These are phyloP conservation scores for Talinum fruticosum DNA, from an alignment of 148 eudicot species.

Conservation along the genomic window DNA sequence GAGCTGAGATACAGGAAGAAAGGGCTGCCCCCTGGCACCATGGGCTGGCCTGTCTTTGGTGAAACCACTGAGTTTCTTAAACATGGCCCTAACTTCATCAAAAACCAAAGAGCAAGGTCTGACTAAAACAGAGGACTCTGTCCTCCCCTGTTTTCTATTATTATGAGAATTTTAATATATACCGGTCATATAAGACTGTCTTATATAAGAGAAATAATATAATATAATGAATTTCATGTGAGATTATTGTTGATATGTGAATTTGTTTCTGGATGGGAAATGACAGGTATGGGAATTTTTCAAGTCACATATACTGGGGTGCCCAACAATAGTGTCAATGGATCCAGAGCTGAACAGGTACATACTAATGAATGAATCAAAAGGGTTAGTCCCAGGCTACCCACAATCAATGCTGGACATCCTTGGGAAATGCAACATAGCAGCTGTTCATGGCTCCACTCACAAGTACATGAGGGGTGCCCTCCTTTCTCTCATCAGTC, in stretches of 20 bases:
- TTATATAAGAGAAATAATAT: not conserved
- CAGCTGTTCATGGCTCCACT: conserved; percentile 92
- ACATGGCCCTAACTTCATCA: conserved; percentile 89
- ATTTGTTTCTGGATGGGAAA: not conserved
- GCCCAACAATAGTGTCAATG: conserved; percentile 92
- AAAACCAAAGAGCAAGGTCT: conserved; percentile 80
- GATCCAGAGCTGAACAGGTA: conserved; percentile 80
- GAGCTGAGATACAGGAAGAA: conserved; percentile 68
- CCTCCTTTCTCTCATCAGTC: conserved; percentile 69
- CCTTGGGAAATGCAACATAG: conserved; percentile 87
- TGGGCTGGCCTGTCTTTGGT: conserved; percentile 99
- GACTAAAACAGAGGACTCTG: conserved; percentile 20
- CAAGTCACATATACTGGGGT: conserved; percentile 89
- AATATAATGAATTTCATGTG: not conserved
- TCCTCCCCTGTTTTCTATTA: conserved; percentile 3
- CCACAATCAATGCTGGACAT: conserved; percentile 93
- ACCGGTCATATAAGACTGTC: not conserved
- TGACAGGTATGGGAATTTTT: conserved; percentile 78
- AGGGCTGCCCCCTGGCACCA: conserved; percentile 90
- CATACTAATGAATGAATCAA: conserved; percentile 78
- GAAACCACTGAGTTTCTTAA: conserved; percentile 93
- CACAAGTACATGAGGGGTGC: conserved; percentile 99
- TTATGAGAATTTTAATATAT: too few species aligned
- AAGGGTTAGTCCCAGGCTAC: conserved; percentile 90
- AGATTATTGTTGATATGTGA: too few species aligned